Evolutionary conservation across 306 rosid genomes (phyloP).

Genomic region (Oemleria cerasiformis): DNA sequence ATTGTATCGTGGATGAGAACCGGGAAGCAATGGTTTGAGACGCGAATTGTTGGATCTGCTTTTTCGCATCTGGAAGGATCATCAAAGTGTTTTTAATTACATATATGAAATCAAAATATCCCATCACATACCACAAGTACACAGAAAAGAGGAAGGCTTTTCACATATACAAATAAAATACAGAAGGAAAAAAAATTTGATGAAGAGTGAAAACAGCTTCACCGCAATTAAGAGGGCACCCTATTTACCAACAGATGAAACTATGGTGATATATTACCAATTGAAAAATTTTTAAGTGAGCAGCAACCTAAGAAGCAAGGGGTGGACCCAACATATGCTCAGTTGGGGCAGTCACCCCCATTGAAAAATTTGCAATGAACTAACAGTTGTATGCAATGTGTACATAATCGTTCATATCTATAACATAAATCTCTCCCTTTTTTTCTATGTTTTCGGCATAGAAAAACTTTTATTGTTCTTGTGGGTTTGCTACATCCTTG

Average conservation of each 20-base stretch:
- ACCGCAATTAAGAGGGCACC: not conserved
- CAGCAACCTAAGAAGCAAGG: not conserved
- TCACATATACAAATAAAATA: not conserved
- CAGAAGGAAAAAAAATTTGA: not conserved
- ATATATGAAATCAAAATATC: not conserved
- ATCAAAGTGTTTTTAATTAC: constrained; percentile 18
- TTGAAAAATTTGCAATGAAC: not conserved
- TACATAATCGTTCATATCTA: not conserved
- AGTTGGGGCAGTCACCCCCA: not conserved
- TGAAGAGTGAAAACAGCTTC: not conserved
- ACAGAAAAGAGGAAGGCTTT: not conserved
- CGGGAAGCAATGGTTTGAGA: constrained; percentile 75
- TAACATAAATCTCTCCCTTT: not conserved
- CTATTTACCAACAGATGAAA: not conserved
- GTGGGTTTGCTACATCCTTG: not conserved
- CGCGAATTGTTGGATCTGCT: constrained; percentile 92
- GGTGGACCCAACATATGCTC: not conserved
- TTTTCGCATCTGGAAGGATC: constrained; percentile 76
- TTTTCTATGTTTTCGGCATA: not conserved
- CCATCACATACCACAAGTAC: not conserved
- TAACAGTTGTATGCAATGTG: not conserved
- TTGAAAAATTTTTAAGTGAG: not conserved
- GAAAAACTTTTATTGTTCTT: not conserved
- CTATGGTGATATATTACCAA: not conserved
- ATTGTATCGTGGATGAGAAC: constrained; percentile 73